Evolutionary conservation across 495 filamentous ascomycete genomes (phyloP), one percentile per base, ranked within the genome.

Genomic region (Hypoxylon crocopeplum): DNA sequence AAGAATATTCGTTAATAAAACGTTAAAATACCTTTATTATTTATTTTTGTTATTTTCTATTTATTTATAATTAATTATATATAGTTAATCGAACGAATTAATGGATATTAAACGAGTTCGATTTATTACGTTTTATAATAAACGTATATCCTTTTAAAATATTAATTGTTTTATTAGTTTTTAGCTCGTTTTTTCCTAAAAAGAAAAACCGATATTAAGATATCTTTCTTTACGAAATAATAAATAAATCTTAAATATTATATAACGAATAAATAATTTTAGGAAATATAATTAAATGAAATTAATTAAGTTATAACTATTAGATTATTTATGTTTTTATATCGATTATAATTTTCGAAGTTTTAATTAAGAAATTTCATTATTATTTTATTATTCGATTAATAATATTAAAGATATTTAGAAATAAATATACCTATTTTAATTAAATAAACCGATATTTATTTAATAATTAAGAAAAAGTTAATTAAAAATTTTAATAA

Each of bases 381-480:
- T 10, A 63, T 24, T 0, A 53, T 40, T 13, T 51, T 22, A 12
- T 71, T 48, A 19, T 49, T 66, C 7, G 64, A 48, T 17, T 36
- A 21, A 36, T 63, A 72, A 3, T 62, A 40, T 2, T 67, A 27
- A 0, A 78, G 64, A 36, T 77, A 78, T 21, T 69, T 45, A 1
- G 41, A 29, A 2, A 65, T 50, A 1, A 58, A 57, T 2, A 73
- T 66, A 5, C 46, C 17, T 17, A 64, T 79, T 48, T 70, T 66
- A 36, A 66, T 71, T 25, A 85, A 78, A 45, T 69, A 83, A 6
- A 76, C 71, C 6, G 76, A 71, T n/a, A 78, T 79, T 59, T 83
- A 77, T 22, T 58, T 68, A 46, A 83, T 75, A 1, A 79, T 79
- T 0, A 83, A 62, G 1, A 79, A 79, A 7, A 82, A 63, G 45